Base-by-base conservation (phyloP, 2,329 filamentous ascomycete genomes). In the Talaromyces islandicus region DNA sequence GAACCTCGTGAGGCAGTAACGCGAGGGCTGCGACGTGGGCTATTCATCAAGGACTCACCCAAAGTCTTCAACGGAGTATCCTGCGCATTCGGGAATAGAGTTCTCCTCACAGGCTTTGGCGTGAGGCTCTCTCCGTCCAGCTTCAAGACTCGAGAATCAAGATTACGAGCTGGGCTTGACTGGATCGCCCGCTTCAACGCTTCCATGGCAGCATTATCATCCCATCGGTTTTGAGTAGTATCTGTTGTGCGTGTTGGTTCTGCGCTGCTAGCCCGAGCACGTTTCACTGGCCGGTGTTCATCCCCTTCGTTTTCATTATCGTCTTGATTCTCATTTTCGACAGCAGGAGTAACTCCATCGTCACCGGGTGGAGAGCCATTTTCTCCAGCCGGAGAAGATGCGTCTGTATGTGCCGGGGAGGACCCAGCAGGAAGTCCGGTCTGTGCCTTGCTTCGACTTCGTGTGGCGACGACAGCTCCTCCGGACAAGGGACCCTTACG, bases 81-180 rank as follows among this genome's bases (percentile, higher is more conserved):
- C 32, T 74, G 71, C 19, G 73, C 68, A 58, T 71, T 72, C 38
- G 73, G 72, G 66, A 80, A 80, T 32, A 80, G 69, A 54, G 74
- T 70, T 63, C 78, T 74, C 62, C 78, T 71, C 54, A 80, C 70
- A 24, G 83, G 81, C 67, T 80, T 85, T 2, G 84, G 83, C 4
- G 84, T 85, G 14, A 84, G 69, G 55, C 79, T 79, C 38, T 82
- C 70, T 62, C 85, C 78, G 62, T 83, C 77, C 73, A 68, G 60
- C 35, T 64, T 55, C 61, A 64, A 57, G 56, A 76, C 71, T 55
- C 77, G 78, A 54, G 71, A 76, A 60, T 79, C 79, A 59, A 77
- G 70, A 60, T 82, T 77, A 24, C 81, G 77, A 25, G 78, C 81
- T 14, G 85, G 85, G 65, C 85, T 88, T 5, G 85, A 87, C 65